phyloP scores from a whole-genome alignment of 2,329 filamentous ascomycete species.

The Aureobasidium subglaciale region DNA sequence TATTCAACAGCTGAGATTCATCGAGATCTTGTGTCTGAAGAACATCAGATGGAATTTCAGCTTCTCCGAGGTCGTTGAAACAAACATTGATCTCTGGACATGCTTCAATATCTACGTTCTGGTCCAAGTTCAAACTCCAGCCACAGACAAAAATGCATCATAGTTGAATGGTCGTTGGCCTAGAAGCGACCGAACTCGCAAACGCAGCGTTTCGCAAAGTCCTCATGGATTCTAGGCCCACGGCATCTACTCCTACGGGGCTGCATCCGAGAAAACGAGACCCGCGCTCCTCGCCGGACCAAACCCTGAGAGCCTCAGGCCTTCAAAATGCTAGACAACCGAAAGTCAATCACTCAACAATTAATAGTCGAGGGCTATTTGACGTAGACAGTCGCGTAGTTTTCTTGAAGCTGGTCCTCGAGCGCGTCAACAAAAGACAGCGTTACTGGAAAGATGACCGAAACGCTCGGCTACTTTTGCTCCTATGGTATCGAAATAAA shows the following conservation, averaged over 20 bases:
- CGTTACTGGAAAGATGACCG: no score
- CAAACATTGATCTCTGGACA: neutral
- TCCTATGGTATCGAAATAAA: neutral
- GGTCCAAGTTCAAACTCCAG: neutral
- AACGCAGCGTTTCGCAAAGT: neutral
- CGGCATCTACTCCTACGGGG: neutral
- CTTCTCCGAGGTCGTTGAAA: neutral
- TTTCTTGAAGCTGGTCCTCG: neutral
- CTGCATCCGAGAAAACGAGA: neutral
- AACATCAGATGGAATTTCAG: neutral
- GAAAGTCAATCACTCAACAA: neutral
- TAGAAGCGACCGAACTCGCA: neutral
- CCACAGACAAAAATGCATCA: neutral
- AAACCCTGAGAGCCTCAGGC: neutral
- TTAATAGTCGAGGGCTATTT: neutral
- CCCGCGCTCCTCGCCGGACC: neutral
- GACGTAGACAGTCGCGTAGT: neutral
- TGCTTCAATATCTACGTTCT: constrained; percentile 11
- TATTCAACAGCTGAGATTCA: neutral
- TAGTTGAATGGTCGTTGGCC: neutral
- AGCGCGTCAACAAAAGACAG: neutral
- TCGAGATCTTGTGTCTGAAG: neutral
- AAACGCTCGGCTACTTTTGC: neutral
- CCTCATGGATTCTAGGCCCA: neutral
- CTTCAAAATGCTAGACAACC: neutral